Percentiles rank a stretch among this genome's conserved stretches.
Conservation (phyloP, 164 flowering plant species). For the Buxus sempervirens region DNA sequence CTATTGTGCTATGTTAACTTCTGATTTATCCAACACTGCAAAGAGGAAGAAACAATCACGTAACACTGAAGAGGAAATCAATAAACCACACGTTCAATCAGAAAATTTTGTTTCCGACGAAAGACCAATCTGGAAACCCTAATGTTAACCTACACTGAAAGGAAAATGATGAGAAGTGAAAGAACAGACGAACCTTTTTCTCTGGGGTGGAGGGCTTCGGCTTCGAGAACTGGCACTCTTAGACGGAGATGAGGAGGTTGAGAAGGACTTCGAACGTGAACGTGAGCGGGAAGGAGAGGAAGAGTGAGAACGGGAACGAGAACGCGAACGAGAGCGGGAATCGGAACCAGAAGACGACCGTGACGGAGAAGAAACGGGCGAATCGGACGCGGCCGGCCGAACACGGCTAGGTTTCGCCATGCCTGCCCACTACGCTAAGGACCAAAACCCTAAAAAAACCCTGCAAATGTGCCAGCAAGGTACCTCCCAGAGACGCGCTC, state of each 20-base stretch:
- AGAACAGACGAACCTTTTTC: slow-evolving; percentile 36
- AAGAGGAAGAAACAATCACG: too few species aligned
- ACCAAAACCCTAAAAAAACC: slow-evolving; percentile 9
- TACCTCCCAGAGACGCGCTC: too few species aligned
- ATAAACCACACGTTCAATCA: too few species aligned
- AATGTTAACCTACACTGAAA: neutral
- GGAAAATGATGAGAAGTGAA: neutral
- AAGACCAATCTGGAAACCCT: neutral
- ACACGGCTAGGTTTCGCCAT: slow-evolving; percentile 50
- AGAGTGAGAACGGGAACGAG: slow-evolving; percentile 48
- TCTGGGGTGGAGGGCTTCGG: slow-evolving; percentile 40
- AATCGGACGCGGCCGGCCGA: slow-evolving; percentile 30
- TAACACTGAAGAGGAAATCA: too few species aligned
- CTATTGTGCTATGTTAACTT: too few species aligned
- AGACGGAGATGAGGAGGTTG: slow-evolving; percentile 14
- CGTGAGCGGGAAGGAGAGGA: slow-evolving; percentile 65
- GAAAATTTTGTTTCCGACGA: too few species aligned
- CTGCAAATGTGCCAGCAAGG: too few species aligned
- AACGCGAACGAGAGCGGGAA: slow-evolving; percentile 51
- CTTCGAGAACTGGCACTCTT: too few species aligned
- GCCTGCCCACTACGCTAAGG: neutral
- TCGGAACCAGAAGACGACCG: slow-evolving; percentile 43
- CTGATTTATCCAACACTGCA: too few species aligned
- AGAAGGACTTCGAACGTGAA: slow-evolving; percentile 64
- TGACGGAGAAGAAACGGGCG: slow-evolving; percentile 35